Base-by-base conservation (phyloP, 2,329 filamentous ascomycete genomes). In the Exophiala bonariae region DNA sequence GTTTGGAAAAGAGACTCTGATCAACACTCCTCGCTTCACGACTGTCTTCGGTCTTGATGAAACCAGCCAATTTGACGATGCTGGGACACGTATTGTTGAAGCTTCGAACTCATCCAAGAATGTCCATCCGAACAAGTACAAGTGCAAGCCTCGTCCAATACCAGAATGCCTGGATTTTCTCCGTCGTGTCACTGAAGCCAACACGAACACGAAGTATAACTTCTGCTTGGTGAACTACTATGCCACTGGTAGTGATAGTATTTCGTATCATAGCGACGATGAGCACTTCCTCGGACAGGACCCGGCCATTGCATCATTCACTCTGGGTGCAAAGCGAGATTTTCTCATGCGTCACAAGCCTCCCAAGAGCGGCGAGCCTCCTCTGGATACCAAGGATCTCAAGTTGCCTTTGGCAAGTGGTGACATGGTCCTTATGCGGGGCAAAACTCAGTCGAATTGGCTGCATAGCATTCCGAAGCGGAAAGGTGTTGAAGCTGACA, bases 201-300 rank as follows among this genome's bases (percentile, higher is more conserved):
- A 80, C 0, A 87, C 85, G 1, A 77, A 76, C n/a, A 79, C 80
- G 59, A 75, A 62, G 1, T 92, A 86, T 68, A 92, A 92, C 62
- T 89, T 91, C 63, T 87, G 83, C 50, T 75, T 92, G 1, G 85
- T 92, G 3, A 92, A 92, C 61, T 92, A 92, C 69, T 92, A 92
- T 61, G 83, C 84, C n/a, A 80, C 79, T 3, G 87, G 87, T 0
- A 72, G 80, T 4, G 87, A 92, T 63, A 88, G 84, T 56, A 92
- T 92, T 39, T 79, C 83, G 9, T 92, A 86, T 60, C 87, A 92
- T 65, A 87, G 83, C 39, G 88, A 92, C 57, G 87, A 92, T 60
- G 88, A 92, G 70, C 74, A 80, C 4, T 93, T 92, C 57, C 75
- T 92, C 0, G 87, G 87, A 0, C 55, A 68, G 0, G 69, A 84